These are phyloP conservation scores for Coemansia guatemalensis DNA, from an alignment of 192 early-diverging fungal genomes.

Conservation along the genomic window DNA sequence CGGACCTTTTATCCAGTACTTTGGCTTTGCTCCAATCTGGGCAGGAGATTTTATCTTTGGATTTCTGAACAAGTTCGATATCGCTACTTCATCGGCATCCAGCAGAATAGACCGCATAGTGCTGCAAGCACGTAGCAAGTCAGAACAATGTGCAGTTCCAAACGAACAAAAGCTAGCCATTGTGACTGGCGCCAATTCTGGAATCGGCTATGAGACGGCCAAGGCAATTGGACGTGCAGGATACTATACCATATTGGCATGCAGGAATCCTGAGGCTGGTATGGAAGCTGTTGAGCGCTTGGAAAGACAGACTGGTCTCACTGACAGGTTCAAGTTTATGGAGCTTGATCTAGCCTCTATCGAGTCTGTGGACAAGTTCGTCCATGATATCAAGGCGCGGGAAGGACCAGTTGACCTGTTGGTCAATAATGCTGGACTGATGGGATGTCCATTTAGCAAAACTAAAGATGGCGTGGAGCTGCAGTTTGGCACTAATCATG, in stretches of 20 bases:
- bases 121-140: slow-evolving; percentile 15
- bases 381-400: slow-evolving; percentile 30
- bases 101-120: slow-evolving; percentile 39
- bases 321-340: slow-evolving; percentile 36
- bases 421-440: slow-evolving; percentile 59
- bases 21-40: slow-evolving; percentile 16
- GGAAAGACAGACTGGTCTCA: slow-evolving; percentile 39
- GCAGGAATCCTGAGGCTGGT: slow-evolving; percentile 21
- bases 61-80: slow-evolving; percentile 30
- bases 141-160: neutral
- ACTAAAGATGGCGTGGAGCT: slow-evolving; percentile 63
- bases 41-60: slow-evolving; percentile 28
- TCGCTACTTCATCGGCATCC: slow-evolving; percentile 16
- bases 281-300: slow-evolving; percentile 39
- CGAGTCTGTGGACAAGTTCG: slow-evolving; percentile 43
- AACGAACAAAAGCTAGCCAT: slow-evolving; percentile 39
- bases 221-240: slow-evolving; percentile 59
- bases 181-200: slow-evolving; percentile 61
- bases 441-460: slow-evolving; percentile 57
- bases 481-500: slow-evolving; percentile 68
- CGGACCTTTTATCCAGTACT: neutral
- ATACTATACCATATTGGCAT: slow-evolving; percentile 53
- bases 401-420: slow-evolving; percentile 30
- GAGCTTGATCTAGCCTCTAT: slow-evolving; percentile 56
- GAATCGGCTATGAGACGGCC: slow-evolving; percentile 61